A percentile compares a stretch with the other conserved stretches of the same genome.
Evolutionary conservation across 1,284 basidiomycete genomes (phyloP).

Genomic region (Tilletia indica): DNA sequence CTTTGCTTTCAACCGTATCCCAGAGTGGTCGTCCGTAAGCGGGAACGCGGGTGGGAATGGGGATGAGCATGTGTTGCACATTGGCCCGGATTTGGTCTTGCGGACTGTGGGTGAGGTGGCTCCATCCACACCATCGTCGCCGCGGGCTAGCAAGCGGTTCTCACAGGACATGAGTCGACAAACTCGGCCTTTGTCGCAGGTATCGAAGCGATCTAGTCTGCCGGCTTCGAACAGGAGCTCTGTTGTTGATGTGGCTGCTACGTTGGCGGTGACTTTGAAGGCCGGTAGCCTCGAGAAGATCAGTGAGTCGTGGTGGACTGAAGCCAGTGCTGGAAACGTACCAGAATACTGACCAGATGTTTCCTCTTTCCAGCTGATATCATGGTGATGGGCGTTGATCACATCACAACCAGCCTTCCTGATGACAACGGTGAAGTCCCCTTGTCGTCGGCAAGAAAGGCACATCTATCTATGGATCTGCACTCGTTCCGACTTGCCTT

Average conservation of each 20-base stretch:
- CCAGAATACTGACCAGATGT: background rate
- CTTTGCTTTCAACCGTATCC: conserved; percentile 33
- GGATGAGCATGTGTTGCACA: conserved; percentile 25
- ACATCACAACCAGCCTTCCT: conserved; percentile 32
- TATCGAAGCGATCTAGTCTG: conserved; percentile 47
- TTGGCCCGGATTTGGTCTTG: conserved; percentile 44
- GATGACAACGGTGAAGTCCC: conserved; percentile 29
- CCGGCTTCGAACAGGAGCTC: conserved; percentile 50
- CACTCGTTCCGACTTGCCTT: conserved; percentile 41
- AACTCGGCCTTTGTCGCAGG: conserved; percentile 42
- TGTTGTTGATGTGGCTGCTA: conserved; percentile 36
- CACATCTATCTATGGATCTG: conserved; percentile 42
- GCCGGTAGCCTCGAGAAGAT: conserved; percentile 46
- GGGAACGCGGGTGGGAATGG: background rate
- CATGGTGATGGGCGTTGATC: conserved; percentile 50
- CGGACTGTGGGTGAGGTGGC: conserved; percentile 31
- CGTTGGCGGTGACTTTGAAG: conserved; percentile 39
- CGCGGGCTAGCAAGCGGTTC: conserved; percentile 44
- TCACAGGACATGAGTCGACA: conserved; percentile 42
- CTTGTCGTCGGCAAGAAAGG: conserved; percentile 26
- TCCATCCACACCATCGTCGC: conserved; percentile 34
- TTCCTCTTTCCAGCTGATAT: conserved; percentile 37
- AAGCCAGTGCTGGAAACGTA: background rate
- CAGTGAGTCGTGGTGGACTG: conserved; percentile 20
- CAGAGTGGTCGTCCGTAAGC: conserved; percentile 29